Percentiles rank a stretch among this genome's conserved stretches.
These are phyloP conservation scores for Strobilomyces dryophilus DNA, from an alignment of 768 basidiomycete genomes.

Conservation along the genomic window DNA sequence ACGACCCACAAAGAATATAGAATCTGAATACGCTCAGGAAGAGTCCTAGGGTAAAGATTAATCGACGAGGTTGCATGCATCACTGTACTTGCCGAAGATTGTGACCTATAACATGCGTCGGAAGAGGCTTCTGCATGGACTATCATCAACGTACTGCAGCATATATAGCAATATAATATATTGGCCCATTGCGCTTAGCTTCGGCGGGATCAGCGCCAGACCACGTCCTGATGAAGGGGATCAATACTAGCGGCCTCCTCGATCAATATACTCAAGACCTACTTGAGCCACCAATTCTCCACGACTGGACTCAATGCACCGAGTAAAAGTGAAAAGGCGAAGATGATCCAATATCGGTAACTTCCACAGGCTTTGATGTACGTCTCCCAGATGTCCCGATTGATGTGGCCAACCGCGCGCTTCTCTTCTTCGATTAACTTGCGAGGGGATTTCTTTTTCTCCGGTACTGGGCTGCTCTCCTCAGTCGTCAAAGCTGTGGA, in stretches of 20 bases:
- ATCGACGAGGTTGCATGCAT: neutral
- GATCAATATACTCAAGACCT: constrained; percentile 2
- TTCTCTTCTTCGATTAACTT: constrained; percentile 85
- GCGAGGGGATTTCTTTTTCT: constrained; percentile 60
- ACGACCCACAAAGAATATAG: constrained; percentile 63
- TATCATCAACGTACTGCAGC: constrained; percentile 43
- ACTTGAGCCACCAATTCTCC: constrained; percentile 72
- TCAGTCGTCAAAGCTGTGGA: constrained; percentile 40
- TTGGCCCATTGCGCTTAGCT: constrained; percentile 38
- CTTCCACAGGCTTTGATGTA: constrained; percentile 52
- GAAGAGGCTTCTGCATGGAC: neutral
- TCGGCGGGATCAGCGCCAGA: constrained; percentile 44
- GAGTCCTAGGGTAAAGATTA: constrained; percentile 38
- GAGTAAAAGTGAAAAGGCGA: constrained; percentile 47
- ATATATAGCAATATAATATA: constrained; percentile 56
- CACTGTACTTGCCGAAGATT: constrained; percentile 28
- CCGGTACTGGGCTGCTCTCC: constrained; percentile 32
- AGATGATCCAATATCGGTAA: constrained; percentile 53
- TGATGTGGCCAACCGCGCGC: constrained; percentile 70
- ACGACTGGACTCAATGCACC: constrained; percentile 62
- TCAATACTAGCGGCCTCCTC: constrained; percentile 20
- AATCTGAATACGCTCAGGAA: constrained; percentile 57
- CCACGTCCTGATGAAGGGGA: constrained; percentile 44
- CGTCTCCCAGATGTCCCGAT: constrained; percentile 59
- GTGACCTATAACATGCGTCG: constrained; percentile 34